Base-by-base conservation (phyloP, 1,284 basidiomycete species). In the Gymnopus androsaceus region DNA sequence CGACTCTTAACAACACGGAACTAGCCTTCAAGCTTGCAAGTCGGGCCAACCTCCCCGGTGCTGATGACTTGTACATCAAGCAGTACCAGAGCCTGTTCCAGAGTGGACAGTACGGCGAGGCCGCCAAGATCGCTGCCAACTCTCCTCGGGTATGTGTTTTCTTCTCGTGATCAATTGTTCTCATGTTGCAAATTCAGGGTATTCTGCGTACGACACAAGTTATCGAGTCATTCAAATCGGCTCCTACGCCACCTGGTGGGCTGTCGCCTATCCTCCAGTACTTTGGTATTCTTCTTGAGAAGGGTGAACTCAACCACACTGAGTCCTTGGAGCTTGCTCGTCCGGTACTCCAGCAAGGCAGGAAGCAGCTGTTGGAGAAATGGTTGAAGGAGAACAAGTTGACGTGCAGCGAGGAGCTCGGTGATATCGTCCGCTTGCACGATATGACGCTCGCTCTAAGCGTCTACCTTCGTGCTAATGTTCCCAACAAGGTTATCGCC, bases 351-450 rank as follows among this genome's bases (percentile, higher is more conserved):
- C 89, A 94, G 65, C 97, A 99, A 77, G 95, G 95, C 54, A 87
- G 95, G 68, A 99, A 99, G 77, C 95, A 98, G 68, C 79, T 99
- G 44, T 81, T 99, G 25, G 97, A 99, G 78, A 99, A 99, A 70
- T 99, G 97, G 97, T 78, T 99, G 63, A 99, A 99, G 77, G 97
- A 99, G 81, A 98, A 98, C 79, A 99, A 99, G 92, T 88, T 99
- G 61, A 96, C 97, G 60, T 99, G 97, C 79, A 94, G 90, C 67
- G 97, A 99, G 75, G 96, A 99, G 74, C 88, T 99, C 17, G 97
- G 97, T 58, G 97, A 99, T 72, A 92, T 99, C 61, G 97, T 98
- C 55, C 90, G 97, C 51, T 75, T 90, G 46, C 89, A 95, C 71
- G 97, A 99, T 73, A 95, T 99, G 91, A 98, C 94, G 5, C 84